These are phyloP conservation scores for Vigna nakashimae DNA, from an alignment of 306 rosid genomes.

Conservation along the genomic window DNA sequence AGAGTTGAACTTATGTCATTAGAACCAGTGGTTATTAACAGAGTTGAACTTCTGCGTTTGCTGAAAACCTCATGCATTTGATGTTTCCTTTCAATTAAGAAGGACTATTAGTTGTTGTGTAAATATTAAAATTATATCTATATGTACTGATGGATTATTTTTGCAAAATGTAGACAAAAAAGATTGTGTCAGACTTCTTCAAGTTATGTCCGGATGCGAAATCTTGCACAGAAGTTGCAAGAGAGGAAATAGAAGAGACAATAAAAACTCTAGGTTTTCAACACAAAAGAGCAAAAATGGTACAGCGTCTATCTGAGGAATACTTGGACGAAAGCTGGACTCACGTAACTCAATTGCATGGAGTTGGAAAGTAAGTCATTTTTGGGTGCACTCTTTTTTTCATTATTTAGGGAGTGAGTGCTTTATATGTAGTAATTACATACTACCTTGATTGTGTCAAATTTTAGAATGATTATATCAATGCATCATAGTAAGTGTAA, in stretches of 20 bases:
- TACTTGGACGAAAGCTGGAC: conserved; percentile 72
- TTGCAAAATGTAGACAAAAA: conserved; percentile 53
- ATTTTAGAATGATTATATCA: too few species aligned
- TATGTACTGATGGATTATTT: conserved; percentile 8
- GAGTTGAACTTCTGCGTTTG: neutral
- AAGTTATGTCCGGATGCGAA: conserved; percentile 71
- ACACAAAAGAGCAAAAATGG: conserved; percentile 54
- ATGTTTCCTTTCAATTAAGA: conserved; percentile 8
- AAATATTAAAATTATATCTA: neutral
- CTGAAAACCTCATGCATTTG: neutral
- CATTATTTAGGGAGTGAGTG: neutral
- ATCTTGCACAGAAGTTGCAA: conserved; percentile 56
- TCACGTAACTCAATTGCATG: conserved; percentile 72
- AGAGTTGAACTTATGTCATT: neutral
- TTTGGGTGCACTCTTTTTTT: neutral
- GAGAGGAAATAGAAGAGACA: conserved; percentile 51
- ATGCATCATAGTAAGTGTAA: too few species aligned
- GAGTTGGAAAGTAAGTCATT: conserved; percentile 74
- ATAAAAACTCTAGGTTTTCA: conserved; percentile 65
- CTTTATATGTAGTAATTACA: too few species aligned
- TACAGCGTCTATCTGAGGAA: conserved; percentile 64
- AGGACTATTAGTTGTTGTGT: neutral
- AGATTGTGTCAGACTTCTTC: conserved; percentile 54
- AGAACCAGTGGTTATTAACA: neutral
- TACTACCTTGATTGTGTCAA: too few species aligned